phyloP scores from a whole-genome alignment of 1,284 basidiomycete species.

The Gymnopus androsaceus region DNA sequence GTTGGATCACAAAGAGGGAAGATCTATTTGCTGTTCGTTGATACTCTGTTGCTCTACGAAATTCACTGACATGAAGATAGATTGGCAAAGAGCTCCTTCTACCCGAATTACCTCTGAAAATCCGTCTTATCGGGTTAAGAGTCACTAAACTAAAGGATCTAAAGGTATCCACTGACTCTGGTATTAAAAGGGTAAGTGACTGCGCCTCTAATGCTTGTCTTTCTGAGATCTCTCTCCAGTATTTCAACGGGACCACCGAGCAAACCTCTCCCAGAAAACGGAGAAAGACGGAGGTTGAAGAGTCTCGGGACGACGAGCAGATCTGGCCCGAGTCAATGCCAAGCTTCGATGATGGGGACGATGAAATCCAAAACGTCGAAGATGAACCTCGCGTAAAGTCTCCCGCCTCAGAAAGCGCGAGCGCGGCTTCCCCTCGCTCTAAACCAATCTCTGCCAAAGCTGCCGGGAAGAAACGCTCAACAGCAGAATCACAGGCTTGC shows the following conservation, averaged over 20 bases:
- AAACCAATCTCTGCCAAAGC: conserved; percentile 17
- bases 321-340: conserved; percentile 49
- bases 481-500: conserved; percentile 44
- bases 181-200: conserved; percentile 65
- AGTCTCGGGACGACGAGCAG: conserved; percentile 18
- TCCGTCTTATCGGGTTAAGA: conserved; percentile 81
- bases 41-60: not conserved
- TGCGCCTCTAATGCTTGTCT: not conserved
- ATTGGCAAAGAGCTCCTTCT: conserved; percentile 82
- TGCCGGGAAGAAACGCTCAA: conserved; percentile 10
- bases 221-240: not conserved
- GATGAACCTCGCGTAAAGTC: not conserved
- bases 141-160: conserved; percentile 86
- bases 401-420: conserved; percentile 2
- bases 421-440: not conserved
- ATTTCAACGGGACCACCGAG: conserved; percentile 59
- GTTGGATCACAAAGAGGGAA: conserved; percentile 76
- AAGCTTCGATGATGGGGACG: conserved; percentile 54
- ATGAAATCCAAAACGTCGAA: conserved; percentile 24
- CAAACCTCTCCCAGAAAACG: conserved; percentile 40
- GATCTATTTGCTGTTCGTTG: conserved; percentile 72
- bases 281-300: conserved; percentile 31
- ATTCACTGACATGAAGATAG: conserved; percentile 35
- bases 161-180: conserved; percentile 45
- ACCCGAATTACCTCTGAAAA: conserved; percentile 73